Evolutionary conservation across 2,329 filamentous ascomycete genomes (phyloP).

Genomic region (Hortaea sp.): DNA sequence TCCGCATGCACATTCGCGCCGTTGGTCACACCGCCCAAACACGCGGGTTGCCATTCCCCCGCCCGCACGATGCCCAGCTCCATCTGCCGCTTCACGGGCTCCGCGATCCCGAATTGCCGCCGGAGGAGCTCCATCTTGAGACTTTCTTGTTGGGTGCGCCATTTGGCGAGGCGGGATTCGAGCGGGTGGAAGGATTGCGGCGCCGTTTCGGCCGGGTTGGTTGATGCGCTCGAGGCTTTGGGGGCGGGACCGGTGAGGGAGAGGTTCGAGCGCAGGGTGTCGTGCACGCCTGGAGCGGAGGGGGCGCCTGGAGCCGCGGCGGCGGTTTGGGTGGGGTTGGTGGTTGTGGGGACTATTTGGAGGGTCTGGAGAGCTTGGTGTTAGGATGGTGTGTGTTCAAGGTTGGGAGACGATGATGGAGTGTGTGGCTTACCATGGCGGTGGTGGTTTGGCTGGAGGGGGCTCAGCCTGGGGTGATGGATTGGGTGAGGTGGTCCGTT

Average conservation of each 20-base stretch:
- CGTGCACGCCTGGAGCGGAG: conserved; percentile 85
- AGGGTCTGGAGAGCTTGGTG: conserved; percentile 40
- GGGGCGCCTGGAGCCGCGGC: conserved; percentile 55
- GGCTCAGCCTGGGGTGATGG: too few species aligned
- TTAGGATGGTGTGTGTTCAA: conserved; percentile 14
- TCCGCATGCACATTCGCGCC: conserved; percentile 72
- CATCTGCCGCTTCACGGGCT: conserved; percentile 88
- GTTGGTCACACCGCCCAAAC: conserved; percentile 47
- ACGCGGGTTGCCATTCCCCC: conserved; percentile 69
- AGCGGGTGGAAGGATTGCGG: conserved; percentile 75
- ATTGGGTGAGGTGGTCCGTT: too few species aligned
- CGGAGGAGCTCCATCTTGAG: conserved; percentile 83
- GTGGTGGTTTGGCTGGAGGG: too few species aligned
- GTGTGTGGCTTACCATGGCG: too few species aligned
- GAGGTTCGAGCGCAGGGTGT: conserved; percentile 79
- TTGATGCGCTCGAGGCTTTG: conserved; percentile 36
- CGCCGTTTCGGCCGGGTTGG: conserved; percentile 14
- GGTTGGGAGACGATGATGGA: too few species aligned
- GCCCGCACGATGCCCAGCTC: conserved; percentile 80
- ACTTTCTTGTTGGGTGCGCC: conserved; percentile 79
- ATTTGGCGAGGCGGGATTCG: conserved; percentile 77
- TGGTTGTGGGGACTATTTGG: conserved; percentile 69
- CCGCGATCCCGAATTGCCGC: conserved; percentile 80
- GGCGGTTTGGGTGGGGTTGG: conserved; percentile 45
- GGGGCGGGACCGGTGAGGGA: conserved; percentile 44